Evolutionary conservation across 352 stramenopile species (phyloP), one percentile per base, ranked within the genome.

Genomic region (Globisporangium okanoganense): DNA sequence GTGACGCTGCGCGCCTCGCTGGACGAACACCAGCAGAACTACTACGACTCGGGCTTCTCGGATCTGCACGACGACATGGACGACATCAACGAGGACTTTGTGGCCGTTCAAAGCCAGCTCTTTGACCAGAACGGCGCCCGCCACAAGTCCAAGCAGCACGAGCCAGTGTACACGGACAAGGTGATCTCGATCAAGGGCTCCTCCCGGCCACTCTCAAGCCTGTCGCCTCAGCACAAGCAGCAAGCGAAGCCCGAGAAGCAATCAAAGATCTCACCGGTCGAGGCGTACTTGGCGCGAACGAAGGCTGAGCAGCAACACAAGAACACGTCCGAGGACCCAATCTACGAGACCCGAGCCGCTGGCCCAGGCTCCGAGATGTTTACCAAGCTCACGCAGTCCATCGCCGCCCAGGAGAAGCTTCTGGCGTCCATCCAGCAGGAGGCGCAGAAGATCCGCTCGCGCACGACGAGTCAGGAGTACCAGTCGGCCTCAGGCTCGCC

Each of bases 321-420:
- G n/a, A 25, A 3, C 25, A 40, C n/a, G 8, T 10, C 13, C 13
- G 22, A 51, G 24, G 24, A 35, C 6, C 27, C 14, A 22, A 25
- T 16, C 1, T 54, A 38, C 25, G 25, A 16, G 4, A 10, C 35
- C 14, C 54, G 38, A 50, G 54, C 14, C 2, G 25, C 40, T 14
- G 25, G 48, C 10, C 47, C 47, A 22, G 47, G 47, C 18, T 54
- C 48, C 48, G 48, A 54, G 6, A 18, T 54, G n/a, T 60, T 60
- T 6, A 50, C 13, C 36, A 48, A 50, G 36, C 54, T 60, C 16
- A 40, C 36, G 7, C 24, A 51, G 40, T 60, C 54, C 24, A 50
- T 60, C 40, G 54, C 54, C 16, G 54, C 54, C 5, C 54, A 60
- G 54, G 54, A 60, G 54, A 31, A 44, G 40, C 54, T 60, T 18